Conservation (phyloP, 108 stramenopile species). For the Cyclotella cryptica region DNA sequence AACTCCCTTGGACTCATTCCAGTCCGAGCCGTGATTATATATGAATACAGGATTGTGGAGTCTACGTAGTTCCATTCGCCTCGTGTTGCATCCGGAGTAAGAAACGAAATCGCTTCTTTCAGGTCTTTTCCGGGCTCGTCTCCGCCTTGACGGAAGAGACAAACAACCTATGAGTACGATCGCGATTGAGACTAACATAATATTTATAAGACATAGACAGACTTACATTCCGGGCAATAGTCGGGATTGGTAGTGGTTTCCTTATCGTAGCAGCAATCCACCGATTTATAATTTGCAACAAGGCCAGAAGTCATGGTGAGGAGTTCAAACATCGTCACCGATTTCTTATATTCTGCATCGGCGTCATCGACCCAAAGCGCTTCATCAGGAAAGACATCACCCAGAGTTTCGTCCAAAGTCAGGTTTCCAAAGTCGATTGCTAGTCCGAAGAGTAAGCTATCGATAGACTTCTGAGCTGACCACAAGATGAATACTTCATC, state of each 20-base stretch:
- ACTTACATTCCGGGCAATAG: slow-evolving; percentile 4
- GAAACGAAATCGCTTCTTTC: neutral
- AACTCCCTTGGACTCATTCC: slow-evolving; percentile 21
- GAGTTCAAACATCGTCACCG: slow-evolving; percentile 18
- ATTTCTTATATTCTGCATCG: slow-evolving; percentile 5
- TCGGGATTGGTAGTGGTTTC: neutral
- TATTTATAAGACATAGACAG: neutral
- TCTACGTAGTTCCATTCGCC: slow-evolving; percentile 17
- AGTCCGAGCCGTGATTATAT: slow-evolving; percentile 9
- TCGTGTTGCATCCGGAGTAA: neutral
- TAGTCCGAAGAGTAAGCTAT: slow-evolving; percentile 19
- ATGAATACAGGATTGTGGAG: slow-evolving; percentile 12
- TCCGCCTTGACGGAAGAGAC: neutral
- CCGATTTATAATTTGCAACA: neutral
- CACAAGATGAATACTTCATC: neutral
- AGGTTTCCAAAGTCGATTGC: slow-evolving; percentile 5
- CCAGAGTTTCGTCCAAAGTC: slow-evolving; percentile 15
- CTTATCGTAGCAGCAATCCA: neutral
- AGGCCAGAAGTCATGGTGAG: slow-evolving; percentile 31
- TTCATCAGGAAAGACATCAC: slow-evolving; percentile 23
- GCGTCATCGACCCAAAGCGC: neutral
- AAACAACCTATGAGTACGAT: neutral
- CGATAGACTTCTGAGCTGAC: neutral
- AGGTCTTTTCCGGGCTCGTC: neutral
- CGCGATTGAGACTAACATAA: neutral